A percentile compares a stretch with the other conserved stretches of the same genome.
These are phyloP conservation scores for Globisporangium solare DNA, from an alignment of 352 stramenopile genomes.

Conservation along the genomic window DNA sequence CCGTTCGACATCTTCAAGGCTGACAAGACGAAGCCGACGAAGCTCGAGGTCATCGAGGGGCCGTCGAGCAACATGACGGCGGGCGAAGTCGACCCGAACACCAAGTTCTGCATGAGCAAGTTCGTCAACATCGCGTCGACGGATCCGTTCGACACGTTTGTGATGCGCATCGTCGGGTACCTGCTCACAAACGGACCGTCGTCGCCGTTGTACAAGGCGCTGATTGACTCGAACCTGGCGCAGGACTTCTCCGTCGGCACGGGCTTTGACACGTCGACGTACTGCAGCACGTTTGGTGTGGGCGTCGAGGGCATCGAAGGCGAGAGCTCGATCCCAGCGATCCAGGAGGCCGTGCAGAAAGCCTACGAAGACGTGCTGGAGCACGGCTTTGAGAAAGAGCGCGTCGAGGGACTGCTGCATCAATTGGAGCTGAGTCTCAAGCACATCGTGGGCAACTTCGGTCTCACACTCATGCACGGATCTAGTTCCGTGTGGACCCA, in stretches of 20 bases:
- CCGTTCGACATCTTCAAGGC: constrained; percentile 40
- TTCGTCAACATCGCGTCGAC: constrained; percentile 65
- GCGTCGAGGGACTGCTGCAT: constrained; percentile 68
- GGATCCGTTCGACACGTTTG: constrained; percentile 71
- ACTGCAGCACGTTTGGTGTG: constrained; percentile 73
- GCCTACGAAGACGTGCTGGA: constrained; percentile 49
- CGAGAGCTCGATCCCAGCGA: constrained; percentile 41
- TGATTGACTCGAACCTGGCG: constrained; percentile 73
- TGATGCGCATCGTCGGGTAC: constrained; percentile 74
- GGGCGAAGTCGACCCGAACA: constrained; percentile 53
- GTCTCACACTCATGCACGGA: constrained; percentile 70
- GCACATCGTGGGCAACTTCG: constrained; percentile 81
- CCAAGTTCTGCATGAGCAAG: constrained; percentile 76
- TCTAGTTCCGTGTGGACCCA: constrained; percentile 70
- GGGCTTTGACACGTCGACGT: constrained; percentile 77
- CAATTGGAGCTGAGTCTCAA: constrained; percentile 83
- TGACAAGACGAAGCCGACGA: background rate
- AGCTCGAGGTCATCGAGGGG: constrained; percentile 43
- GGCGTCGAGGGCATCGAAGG: constrained; percentile 69
- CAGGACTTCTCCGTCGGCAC: constrained; percentile 76
- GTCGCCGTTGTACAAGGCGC: constrained; percentile 74
- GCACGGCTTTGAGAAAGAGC: constrained; percentile 70
- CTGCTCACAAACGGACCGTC: constrained; percentile 75
- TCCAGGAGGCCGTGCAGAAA: constrained; percentile 52
- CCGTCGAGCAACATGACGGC: constrained; percentile 58